Evolutionary conservation across 495 filamentous ascomycete species (phyloP).

Genomic region (Aspergillus bertholletiae): DNA sequence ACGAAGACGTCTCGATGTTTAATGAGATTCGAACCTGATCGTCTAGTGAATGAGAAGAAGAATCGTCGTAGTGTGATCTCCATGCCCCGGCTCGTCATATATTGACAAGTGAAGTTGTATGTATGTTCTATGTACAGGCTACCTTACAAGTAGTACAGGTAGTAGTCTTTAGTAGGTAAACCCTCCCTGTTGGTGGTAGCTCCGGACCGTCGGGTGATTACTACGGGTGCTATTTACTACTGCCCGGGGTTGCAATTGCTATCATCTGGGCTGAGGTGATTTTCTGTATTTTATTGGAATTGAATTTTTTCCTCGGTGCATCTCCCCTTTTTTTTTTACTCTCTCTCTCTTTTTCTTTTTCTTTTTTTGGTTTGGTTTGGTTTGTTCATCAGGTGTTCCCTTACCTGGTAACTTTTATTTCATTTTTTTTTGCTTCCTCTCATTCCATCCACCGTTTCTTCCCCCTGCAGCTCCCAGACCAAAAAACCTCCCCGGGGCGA

Average conservation of each 20-base stretch:
- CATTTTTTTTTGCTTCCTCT: background rate
- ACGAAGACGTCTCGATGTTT: too few relatives aligned
- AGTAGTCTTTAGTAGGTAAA: too few relatives aligned
- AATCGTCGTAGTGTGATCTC: too few relatives aligned
- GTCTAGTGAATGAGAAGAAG: too few relatives aligned
- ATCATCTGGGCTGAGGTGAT: conserved; percentile 6
- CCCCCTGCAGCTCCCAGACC: conserved; percentile 11
- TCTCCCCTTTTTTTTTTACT: conserved; percentile 17
- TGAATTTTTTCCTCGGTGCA: too few relatives aligned
- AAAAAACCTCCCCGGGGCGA: conserved; percentile 15
- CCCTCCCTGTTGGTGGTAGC: background rate
- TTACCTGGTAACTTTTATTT: conserved; percentile 6
- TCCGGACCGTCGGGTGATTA: background rate
- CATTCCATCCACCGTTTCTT: background rate
- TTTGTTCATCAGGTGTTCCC: background rate
- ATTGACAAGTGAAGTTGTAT: too few relatives aligned
- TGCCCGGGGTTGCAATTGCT: background rate
- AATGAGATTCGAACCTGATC: too few relatives aligned
- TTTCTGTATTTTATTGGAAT: conserved; percentile 3
- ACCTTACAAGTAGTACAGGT: too few relatives aligned
- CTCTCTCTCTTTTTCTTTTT: conserved; percentile 2
- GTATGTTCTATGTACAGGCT: too few relatives aligned
- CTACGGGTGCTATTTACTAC: background rate
- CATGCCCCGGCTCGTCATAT: too few relatives aligned
- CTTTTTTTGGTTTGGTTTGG: background rate